Evolutionary conservation across 345 rosid species (phyloP).

Genomic region (Orychophragmus violaceus): DNA sequence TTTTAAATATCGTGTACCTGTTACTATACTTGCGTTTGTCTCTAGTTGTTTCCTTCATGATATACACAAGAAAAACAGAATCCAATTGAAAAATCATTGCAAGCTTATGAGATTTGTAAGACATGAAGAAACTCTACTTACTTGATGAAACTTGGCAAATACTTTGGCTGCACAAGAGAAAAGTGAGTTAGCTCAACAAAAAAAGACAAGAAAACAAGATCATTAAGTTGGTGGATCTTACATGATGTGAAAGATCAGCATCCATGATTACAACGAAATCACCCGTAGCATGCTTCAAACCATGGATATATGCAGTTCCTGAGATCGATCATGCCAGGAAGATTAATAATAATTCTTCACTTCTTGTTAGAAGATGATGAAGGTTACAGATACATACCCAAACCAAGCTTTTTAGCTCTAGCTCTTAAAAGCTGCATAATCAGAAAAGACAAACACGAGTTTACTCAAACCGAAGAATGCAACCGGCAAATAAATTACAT

Average conservation of each 20-base stretch:
- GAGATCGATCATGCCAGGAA: constrained; percentile 23
- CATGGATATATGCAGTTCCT: constrained; percentile 93
- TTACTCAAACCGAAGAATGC: not conserved
- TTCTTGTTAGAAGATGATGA: not conserved
- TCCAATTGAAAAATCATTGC: not conserved
- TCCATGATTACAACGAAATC: constrained; percentile 94
- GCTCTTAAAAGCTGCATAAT: constrained; percentile 71
- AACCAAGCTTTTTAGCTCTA: constrained; percentile 85
- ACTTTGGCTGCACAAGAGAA: constrained; percentile 76
- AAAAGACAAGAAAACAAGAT: not conserved
- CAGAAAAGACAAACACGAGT: constrained; percentile 9
- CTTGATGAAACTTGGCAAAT: constrained; percentile 90
- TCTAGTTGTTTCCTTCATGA: constrained; percentile 70
- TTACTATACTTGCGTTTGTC: constrained; percentile 87
- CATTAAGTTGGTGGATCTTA: constrained; percentile 32
- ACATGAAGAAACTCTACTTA: constrained; percentile 32
- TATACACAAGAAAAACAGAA: not conserved
- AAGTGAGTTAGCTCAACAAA: constrained; percentile 12
- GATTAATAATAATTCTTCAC: not conserved
- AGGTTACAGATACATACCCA: constrained; percentile 45
- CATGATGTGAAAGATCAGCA: constrained; percentile 99
- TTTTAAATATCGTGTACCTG: constrained; percentile 84
- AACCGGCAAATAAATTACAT: not conserved
- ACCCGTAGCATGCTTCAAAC: constrained; percentile 89
- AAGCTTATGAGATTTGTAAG: not conserved